Conservation (phyloP, 2,329 filamentous ascomycete species). For the Microdochium paspali region DNA sequence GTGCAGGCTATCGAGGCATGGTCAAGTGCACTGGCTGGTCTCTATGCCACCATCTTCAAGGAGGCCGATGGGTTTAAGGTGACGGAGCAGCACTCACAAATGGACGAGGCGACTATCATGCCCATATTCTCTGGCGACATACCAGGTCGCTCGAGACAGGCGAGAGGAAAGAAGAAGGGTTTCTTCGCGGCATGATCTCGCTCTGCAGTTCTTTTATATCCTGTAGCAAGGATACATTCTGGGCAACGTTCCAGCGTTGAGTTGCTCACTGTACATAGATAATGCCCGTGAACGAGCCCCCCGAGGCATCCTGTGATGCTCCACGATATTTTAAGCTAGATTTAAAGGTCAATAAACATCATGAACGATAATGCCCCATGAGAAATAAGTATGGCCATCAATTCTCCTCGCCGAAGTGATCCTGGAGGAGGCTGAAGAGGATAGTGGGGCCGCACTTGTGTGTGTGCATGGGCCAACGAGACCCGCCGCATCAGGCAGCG, state of each 20-base stretch:
- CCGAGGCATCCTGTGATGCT: too few relatives aligned
- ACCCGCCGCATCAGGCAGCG: conserved; percentile 12
- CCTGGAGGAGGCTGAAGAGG: too few relatives aligned
- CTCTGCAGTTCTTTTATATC: neutral
- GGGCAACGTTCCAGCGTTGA: too few relatives aligned
- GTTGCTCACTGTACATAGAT: too few relatives aligned
- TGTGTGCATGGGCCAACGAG: neutral
- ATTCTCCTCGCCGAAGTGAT: too few relatives aligned
- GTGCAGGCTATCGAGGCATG: conserved; percentile 65
- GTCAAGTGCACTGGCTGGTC: conserved; percentile 55
- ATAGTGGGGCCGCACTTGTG: neutral
- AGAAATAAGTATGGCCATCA: too few relatives aligned
- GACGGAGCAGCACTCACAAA: neutral
- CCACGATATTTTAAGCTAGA: too few relatives aligned
- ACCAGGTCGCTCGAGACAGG: neutral
- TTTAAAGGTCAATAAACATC: neutral
- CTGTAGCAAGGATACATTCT: too few relatives aligned
- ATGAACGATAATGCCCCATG: neutral
- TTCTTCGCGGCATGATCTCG: neutral
- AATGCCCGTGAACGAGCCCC: too few relatives aligned
- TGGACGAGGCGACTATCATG: neutral
- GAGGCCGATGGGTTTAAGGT: conserved; percentile 61
- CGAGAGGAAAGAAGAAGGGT: neutral
- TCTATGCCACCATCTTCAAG: conserved; percentile 66
- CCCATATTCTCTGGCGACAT: neutral